A percentile compares a stretch with the other conserved stretches of the same genome.
phyloP scores from a whole-genome alignment of 345 rosid species.

The Combretum micranthum region DNA sequence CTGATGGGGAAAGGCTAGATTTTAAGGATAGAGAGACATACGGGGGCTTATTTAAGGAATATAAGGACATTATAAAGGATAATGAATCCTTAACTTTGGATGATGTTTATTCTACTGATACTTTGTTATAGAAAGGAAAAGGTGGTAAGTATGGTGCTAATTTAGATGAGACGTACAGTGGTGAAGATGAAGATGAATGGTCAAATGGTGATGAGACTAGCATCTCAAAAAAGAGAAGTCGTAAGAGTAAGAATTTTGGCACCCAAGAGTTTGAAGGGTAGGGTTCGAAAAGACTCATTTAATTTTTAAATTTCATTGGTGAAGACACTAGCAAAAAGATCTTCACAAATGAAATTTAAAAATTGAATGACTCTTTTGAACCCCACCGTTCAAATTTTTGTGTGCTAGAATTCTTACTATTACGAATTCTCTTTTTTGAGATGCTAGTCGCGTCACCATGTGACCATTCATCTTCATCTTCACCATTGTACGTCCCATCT shows the following conservation, averaged over 20 bases:
- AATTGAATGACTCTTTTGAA: no score
- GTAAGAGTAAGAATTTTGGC: constrained; percentile 11
- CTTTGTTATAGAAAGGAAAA: constrained; percentile 16
- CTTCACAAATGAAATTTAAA: no score
- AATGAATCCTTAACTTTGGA: constrained; percentile 24
- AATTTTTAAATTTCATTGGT: constrained; percentile 35
- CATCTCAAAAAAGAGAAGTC: constrained; percentile 1
- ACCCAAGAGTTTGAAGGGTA: constrained; percentile 34
- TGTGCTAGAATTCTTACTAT: no score
- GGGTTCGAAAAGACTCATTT: constrained; percentile 37
- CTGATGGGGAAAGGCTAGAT: constrained; percentile 28
- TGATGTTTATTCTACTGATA: constrained; percentile 20
- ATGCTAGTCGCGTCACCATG: no score
- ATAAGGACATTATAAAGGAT: constrained; percentile 38
- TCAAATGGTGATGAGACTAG: background rate
- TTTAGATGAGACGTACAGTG: constrained; percentile 7
- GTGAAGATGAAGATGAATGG: constrained; percentile 11
- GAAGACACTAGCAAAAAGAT: constrained; percentile 24
- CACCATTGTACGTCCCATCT: no score
- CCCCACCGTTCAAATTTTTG: no score
- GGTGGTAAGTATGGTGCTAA: constrained; percentile 2
- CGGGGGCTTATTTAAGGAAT: constrained; percentile 36
- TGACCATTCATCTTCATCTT: no score
- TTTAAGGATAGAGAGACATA: constrained; percentile 25
- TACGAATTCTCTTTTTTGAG: no score